These are phyloP conservation scores for Tremellales sp. DNA, from an alignment of 1,284 basidiomycete species.

Conservation along the genomic window DNA sequence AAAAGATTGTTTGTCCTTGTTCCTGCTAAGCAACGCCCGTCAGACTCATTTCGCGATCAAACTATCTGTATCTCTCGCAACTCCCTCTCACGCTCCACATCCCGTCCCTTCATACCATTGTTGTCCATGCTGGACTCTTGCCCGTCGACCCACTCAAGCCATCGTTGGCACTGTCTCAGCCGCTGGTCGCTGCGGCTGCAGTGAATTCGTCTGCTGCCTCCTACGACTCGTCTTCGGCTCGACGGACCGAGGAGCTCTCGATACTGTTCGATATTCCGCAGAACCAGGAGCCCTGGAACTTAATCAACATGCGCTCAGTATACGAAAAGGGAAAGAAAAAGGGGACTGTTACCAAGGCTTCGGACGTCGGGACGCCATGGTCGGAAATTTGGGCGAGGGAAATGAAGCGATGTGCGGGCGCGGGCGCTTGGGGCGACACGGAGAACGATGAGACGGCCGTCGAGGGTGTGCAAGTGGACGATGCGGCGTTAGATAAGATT, in stretches of 20 bases:
- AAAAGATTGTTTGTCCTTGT: neutral
- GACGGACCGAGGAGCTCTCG: constrained; percentile 41
- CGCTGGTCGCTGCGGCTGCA: constrained; percentile 51
- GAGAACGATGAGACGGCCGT: constrained; percentile 21
- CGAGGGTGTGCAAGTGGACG: constrained; percentile 27
- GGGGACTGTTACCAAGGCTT: constrained; percentile 55
- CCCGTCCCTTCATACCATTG: constrained; percentile 68
- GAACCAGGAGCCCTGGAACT: constrained; percentile 67
- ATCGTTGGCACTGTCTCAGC: constrained; percentile 58
- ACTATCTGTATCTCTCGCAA: constrained; percentile 65
- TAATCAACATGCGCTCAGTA: constrained; percentile 72
- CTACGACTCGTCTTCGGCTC: constrained; percentile 5
- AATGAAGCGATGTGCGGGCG: constrained; percentile 58
- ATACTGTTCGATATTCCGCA: constrained; percentile 67
- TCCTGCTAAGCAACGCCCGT: neutral
- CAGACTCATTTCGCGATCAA: constrained; percentile 51
- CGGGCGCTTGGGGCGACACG: constrained; percentile 18
- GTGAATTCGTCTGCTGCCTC: constrained; percentile 46
- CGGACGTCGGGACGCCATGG: constrained; percentile 65
- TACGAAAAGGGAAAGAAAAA: constrained; percentile 50
- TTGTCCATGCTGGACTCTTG: constrained; percentile 79
- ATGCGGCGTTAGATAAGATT: constrained; percentile 22
- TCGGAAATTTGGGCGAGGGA: constrained; percentile 66
- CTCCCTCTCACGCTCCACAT: constrained; percentile 71
- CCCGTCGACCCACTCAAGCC: constrained; percentile 59